Evolutionary conservation across 495 filamentous ascomycete species (phyloP).

Genomic region (Letharia lupina): DNA sequence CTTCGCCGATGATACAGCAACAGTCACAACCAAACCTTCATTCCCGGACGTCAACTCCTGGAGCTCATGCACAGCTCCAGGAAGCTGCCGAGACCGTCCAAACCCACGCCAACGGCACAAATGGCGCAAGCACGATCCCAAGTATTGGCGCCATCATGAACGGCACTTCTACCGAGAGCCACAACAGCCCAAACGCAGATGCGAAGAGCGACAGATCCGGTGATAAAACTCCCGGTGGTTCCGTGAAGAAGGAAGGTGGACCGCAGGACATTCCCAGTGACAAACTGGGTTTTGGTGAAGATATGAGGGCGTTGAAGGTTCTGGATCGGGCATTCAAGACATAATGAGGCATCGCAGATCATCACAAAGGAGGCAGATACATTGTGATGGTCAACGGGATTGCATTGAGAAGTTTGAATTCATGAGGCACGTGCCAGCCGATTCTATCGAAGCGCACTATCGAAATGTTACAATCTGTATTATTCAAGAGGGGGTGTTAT

Average conservation of each 20-base stretch:
- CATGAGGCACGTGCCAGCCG: neutral
- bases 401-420: neutral
- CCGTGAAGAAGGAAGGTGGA: slow-evolving; percentile 17
- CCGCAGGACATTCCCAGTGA: slow-evolving; percentile 22
- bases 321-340: slow-evolving; percentile 41
- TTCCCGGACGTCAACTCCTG: slow-evolving; percentile 13
- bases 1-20: slow-evolving; percentile 18
- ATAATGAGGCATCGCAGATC: slow-evolving; percentile 1
- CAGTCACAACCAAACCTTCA: slow-evolving; percentile 4
- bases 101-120: slow-evolving; percentile 15
- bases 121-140: slow-evolving; percentile 37
- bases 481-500: neutral
- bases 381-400: neutral
- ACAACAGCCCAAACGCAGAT: slow-evolving; percentile 15
- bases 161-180: slow-evolving; percentile 30
- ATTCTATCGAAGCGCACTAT: neutral
- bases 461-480: neutral
- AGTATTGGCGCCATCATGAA: slow-evolving; percentile 47
- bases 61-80: slow-evolving; percentile 13
- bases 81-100: slow-evolving; percentile 9
- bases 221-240: slow-evolving; percentile 16
- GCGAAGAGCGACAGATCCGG: slow-evolving; percentile 18
- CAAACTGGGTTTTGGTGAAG: slow-evolving; percentile 41
- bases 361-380: neutral
- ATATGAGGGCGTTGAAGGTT: slow-evolving; percentile 55